phyloP scores from a whole-genome alignment of 2,329 filamentous ascomycete genomes.

The Botrytis byssoidea region DNA sequence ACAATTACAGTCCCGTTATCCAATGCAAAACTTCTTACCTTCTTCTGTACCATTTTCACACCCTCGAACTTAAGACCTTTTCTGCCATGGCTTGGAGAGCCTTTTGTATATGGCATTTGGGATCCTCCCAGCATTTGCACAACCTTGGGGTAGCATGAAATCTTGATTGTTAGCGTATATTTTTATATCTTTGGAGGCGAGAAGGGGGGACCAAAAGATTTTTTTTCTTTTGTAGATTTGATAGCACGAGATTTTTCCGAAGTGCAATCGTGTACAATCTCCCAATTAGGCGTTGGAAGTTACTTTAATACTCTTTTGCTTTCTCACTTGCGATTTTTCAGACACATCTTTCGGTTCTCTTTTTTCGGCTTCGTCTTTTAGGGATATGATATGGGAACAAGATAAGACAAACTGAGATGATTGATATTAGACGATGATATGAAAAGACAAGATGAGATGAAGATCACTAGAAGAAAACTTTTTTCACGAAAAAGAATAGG shows the following conservation, averaged over 20 bases:
- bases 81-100: constrained; percentile 28
- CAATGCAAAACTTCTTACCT: constrained; percentile 31
- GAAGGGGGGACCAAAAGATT: constrained; percentile 1
- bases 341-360: background rate
- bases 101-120: constrained; percentile 36
- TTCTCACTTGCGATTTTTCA: background rate
- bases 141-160: constrained; percentile 17
- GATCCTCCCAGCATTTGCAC: constrained; percentile 17
- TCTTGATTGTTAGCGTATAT: constrained; percentile 22
- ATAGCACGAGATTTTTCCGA: constrained; percentile 1
- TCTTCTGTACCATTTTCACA: constrained; percentile 39
- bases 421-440: constrained; percentile 16
- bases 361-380: constrained; percentile 13
- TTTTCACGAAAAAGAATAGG: background rate
- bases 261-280: constrained; percentile 14
- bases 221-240: constrained; percentile 17
- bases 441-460: constrained; percentile 10
- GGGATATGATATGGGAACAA: constrained; percentile 14
- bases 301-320: constrained; percentile 19
- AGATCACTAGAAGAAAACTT: constrained; percentile 6
- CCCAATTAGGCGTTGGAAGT: constrained; percentile 12
- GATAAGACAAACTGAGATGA: constrained; percentile 15
- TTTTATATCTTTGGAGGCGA: constrained; percentile 13
- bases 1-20: background rate
- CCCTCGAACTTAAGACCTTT: constrained; percentile 28